Evolutionary conservation across 2,329 filamentous ascomycete genomes (phyloP), one percentile per base, ranked within the genome.

Genomic region (Epichloe amarillans): DNA sequence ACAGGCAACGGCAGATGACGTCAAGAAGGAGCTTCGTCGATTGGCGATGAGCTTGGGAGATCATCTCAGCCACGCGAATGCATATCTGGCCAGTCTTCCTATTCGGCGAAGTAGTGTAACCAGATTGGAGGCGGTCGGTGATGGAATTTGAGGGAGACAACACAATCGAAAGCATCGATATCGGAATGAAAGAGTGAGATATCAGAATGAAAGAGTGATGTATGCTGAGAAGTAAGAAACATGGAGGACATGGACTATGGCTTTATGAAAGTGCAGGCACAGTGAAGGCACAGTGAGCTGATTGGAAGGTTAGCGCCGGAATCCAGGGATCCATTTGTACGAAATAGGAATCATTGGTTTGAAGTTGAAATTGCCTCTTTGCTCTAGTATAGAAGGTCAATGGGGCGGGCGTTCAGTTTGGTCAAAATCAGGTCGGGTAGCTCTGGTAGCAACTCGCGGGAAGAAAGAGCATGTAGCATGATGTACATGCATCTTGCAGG

Each of bases 1-100:
- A 2, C 68, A 72, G 35, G 75, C 75, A 0, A 72, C 73, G 0
- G 61, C 68, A 4, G 71, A 72, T 23, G 76, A 79, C 46, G 72
- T 77, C 19, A 72, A 72, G 42, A 69, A 73, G 51, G 69, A 73
- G 56, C 66, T 80, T 54, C 69, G 75, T 8, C 68, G 71, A 17
- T 65, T 80, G 52, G 70, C 74, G 14, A 72, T 72, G 62, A 72
- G 68, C 50, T 62, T 76, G 3, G 65, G 69, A 5, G 72, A 75
- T n/a, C 73, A 76, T 50, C 62, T 76, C 4, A 68, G 65, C 11
- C 56, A 72, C 23, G 70, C 72, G 14, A 72, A 74, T 37, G 63
- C 66, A 38, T 73, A 72, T 50, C 61, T 76, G 17, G 68, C 65
- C 0, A 64, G 63, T 10, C 59, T 76, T 55, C 66, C 67, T 2